Conservation (phyloP, 192 early-diverging fungal species). For the Umbelopsis ramanniana region DNA sequence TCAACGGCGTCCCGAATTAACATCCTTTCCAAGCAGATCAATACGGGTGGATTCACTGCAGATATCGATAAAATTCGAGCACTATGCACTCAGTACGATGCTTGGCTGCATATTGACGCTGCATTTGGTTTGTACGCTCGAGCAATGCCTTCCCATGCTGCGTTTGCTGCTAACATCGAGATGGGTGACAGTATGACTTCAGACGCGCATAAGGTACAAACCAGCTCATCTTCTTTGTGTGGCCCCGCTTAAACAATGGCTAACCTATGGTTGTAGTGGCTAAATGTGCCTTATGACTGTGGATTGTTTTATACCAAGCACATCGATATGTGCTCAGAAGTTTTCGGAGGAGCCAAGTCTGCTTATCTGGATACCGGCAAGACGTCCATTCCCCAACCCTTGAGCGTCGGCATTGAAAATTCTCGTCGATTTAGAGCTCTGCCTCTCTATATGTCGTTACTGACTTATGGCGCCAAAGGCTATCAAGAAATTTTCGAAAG, state of each 20-base stretch:
- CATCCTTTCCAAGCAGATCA: neutral
- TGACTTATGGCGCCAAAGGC: constrained; percentile 54
- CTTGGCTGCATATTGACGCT: constrained; percentile 65
- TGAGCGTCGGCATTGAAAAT: constrained; percentile 64
- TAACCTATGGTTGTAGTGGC: constrained; percentile 36
- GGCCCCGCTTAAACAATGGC: neutral
- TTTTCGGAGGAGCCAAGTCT: constrained; percentile 39
- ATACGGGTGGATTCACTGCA: constrained; percentile 42
- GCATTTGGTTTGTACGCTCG: constrained; percentile 65
- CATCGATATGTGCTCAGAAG: constrained; percentile 36
- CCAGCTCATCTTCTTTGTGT: neutral
- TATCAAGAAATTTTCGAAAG: constrained; percentile 51
- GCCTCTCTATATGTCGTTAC: constrained; percentile 57
- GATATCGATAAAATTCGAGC: constrained; percentile 45
- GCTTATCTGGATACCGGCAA: constrained; percentile 41
- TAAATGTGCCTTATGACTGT: constrained; percentile 69
- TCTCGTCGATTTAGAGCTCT: constrained; percentile 61
- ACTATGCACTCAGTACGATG: constrained; percentile 44
- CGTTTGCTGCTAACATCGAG: constrained; percentile 44
- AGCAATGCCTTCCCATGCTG: constrained; percentile 36
- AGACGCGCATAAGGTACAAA: constrained; percentile 55
- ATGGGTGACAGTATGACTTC: constrained; percentile 60
- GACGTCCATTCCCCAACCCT: constrained; percentile 38
- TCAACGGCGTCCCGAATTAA: neutral
- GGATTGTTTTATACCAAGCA: constrained; percentile 51